phyloP scores from a whole-genome alignment of 208 protist species.

The Trypanosoma rangeli region DNA sequence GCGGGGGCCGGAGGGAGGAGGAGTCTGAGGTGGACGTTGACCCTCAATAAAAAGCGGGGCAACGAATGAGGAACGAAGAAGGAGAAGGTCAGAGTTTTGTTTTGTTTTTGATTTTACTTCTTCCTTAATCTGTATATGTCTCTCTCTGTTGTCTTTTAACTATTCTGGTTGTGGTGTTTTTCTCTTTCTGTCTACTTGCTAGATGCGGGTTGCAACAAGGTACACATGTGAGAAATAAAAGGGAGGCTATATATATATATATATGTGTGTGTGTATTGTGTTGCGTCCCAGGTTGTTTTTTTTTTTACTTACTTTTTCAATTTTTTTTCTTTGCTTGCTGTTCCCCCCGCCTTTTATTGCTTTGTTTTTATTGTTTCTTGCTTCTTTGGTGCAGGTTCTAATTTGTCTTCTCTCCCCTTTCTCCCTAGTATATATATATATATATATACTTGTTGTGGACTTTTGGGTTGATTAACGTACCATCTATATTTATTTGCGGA shows the following conservation, averaged over 20 bases:
- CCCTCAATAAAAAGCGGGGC: neutral
- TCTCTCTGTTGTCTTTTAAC: too few relatives aligned
- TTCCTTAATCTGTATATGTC: too few relatives aligned
- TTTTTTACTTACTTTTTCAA: conserved; percentile 1
- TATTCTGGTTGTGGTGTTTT: neutral
- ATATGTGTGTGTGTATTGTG: neutral
- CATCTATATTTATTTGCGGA: too few relatives aligned
- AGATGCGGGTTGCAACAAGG: neutral
- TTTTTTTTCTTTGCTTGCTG: conserved; percentile 1
- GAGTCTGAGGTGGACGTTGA: neutral
- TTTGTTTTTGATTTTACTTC: too few relatives aligned
- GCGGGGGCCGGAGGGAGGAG: neutral
- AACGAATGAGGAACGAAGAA: neutral
- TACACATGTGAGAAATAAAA: neutral
- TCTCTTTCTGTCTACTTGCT: neutral
- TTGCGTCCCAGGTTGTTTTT: neutral
- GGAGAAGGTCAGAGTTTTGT: neutral
- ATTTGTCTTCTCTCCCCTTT: neutral
- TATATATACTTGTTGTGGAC: neutral
- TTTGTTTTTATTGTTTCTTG: conserved; percentile 3
- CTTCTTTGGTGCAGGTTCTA: neutral
- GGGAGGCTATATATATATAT: neutral
- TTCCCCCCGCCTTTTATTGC: neutral
- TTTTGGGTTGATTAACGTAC: too few relatives aligned
- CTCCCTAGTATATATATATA: neutral